Evolutionary conservation across 1,284 basidiomycete genomes (phyloP), one percentile per base, ranked within the genome.

Genomic region (Rhodotorula sp.): DNA sequence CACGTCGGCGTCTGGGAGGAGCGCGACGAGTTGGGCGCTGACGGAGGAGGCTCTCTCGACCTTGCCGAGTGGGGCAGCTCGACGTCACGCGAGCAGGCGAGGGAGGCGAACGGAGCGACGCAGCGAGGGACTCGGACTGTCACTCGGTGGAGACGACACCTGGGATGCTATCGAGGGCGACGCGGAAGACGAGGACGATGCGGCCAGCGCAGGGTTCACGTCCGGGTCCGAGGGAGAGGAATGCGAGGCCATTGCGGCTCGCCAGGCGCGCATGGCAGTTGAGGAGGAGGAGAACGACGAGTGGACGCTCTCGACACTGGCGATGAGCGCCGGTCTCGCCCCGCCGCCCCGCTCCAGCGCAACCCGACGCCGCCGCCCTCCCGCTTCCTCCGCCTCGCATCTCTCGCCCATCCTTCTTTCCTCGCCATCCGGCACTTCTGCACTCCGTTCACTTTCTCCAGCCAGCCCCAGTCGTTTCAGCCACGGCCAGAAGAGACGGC

Each of bases 181-280:
- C 40, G 30, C 40, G 15, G 20, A 53, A 15, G 61, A 68, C 15
- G 50, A 54, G 6, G 57, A 61, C 6, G 62, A 55, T 5, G 56
- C 44, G 8, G 26, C 20, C 6, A 69, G 64, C 40, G 56, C 56
- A 0, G 68, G 61, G 16, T 50, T 51, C 53, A 69, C 68, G 6
- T 62, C 56, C 8, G 68, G 61, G 2, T 66, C 68, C 15, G 68
- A 66, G 28, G 44, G 31, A 9, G 63, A 62, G 34, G 34, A 34
- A 5, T 31, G 31, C 16, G 37, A 54, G 13, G 55, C 26, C 28
- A 31, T 20, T 2, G 5, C 46, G 46, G 31, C 30, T 26, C 40
- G 57, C 37, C 8, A 24, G 31, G 10, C 40, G 18, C 2, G 62
- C 44, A 10, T 44, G 16, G 62, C 28, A 18, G 13, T 8, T 0